Evolutionary conservation across 768 basidiomycete species (phyloP), one percentile per base, ranked within the genome.

Genomic region (Mycena crocata): DNA sequence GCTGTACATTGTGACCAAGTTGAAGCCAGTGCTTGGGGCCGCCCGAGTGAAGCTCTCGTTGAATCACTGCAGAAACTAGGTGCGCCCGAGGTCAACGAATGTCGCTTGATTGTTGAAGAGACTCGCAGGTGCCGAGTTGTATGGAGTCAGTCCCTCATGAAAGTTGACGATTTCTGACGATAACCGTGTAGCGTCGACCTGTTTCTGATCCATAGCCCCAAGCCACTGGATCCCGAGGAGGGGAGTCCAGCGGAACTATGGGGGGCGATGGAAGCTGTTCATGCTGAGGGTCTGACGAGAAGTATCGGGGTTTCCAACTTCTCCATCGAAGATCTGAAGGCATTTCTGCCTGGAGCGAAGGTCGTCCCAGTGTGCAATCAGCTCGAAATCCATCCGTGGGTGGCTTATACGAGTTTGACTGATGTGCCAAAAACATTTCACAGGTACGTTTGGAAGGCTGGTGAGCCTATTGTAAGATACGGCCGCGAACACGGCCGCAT

Each of bases 241-340:
- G 85, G 83, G 24, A 83, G 76, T 57, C 76, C 90, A 56, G 79
- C 80, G 61, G 81, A 86, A 28, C 74, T 86, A 56, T 92, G 91
- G 90, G 81, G 81, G 51, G 85, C 79, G 7, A 85, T 92, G 85
- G 90, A 91, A 71, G 84, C 83, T 40, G 77, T 87, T 39, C 81
- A 87, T 71, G 72, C 72, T 24, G 83, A 79, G 5, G 84, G 84
- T 2, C 71, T 86, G 51, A 76, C 84, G 40, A 85, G 79, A 67
- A 87, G 87, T 52, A 90, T 93, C 55, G 91, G 91, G 5, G 90
- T 93, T 24, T 89, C 88, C 70, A 93, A 93, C 76, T 93, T 89
- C 77, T 78, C 72, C 30, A 79, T 90, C 40, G 75, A 83, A 32
- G 81, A 88, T 69, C 76, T 93, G 61, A 76, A 89, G 72, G 77